A percentile compares a stretch with the other conserved stretches of the same genome.
These are phyloP conservation scores for Aristolochia fimbriata DNA, from an alignment of 164 flowering plant species.

Conservation along the genomic window DNA sequence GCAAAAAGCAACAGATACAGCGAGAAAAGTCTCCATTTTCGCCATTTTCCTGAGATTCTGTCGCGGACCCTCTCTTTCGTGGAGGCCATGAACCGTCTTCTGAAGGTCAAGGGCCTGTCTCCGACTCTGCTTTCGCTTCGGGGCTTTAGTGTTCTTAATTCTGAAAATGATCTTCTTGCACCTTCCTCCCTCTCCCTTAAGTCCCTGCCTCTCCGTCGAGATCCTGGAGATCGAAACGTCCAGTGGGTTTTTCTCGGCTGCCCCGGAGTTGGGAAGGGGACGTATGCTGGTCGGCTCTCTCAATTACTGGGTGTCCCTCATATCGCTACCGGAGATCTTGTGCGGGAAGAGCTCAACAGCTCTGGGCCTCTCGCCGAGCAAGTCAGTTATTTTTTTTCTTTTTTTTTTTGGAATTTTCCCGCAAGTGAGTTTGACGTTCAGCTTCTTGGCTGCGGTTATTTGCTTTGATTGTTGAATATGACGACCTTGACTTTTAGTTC, in stretches of 20 bases:
- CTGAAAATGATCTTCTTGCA: conserved; percentile 18
- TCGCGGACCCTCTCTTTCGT: conserved; percentile 13
- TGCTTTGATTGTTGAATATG: too few species aligned
- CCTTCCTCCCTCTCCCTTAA: conserved; percentile 13
- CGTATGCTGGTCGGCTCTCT: conserved; percentile 80
- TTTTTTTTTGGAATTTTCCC: background rate
- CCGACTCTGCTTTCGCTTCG: conserved; percentile 6
- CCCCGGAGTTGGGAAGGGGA: conserved; percentile 94
- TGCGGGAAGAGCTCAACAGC: conserved; percentile 70
- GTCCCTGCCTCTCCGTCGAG: conserved; percentile 9
- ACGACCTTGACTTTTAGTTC: too few species aligned
- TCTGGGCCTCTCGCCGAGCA: conserved; percentile 58
- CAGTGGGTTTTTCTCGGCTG: conserved; percentile 98
- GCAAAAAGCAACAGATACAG: too few species aligned
- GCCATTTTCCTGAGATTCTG: background rate
- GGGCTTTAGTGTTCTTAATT: conserved; percentile 3
- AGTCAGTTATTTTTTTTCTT: conserved; percentile 23
- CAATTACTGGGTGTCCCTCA: conserved; percentile 82
- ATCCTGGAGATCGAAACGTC: conserved; percentile 30
- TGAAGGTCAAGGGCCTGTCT: conserved; percentile 11
- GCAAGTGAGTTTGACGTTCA: background rate
- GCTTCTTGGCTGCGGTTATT: background rate
- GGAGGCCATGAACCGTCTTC: conserved; percentile 35
- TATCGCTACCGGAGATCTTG: conserved; percentile 96
- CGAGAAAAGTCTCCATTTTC: background rate